Evolutionary conservation across 2,329 filamentous ascomycete genomes (phyloP), one percentile per base, ranked within the genome.

Genomic region (Ascochyta viciae-villosae): DNA sequence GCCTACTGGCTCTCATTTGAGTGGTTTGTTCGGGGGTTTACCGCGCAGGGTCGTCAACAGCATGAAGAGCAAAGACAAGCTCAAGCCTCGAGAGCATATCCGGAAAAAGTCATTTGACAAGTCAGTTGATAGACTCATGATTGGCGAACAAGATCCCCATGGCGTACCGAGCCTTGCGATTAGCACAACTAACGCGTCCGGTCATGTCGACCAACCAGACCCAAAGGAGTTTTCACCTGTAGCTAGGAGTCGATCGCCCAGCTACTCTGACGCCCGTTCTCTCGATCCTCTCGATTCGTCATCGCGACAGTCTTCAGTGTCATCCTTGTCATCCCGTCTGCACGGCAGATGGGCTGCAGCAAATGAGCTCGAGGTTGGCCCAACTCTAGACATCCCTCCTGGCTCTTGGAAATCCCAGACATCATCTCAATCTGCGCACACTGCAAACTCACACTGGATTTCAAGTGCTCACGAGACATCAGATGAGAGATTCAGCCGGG

Each of bases 81-180:
- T 73, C 3, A 66, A 67, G 64, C 65, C 85, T 37, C 81, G 76
- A 22, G 78, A 81, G 2, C 72, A 77, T 33, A 65, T 57, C 12
- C 81, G 88, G 33, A 83, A 85, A 5, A 82, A 81, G 29, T 91
- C 89, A 0, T 85, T 86, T 6, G 89, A 92, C 54, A 81, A 81
- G 29, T 91, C 89, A 0, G 85, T 86, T 6, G 89, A 92, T 56
- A 81, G 86, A 38, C 83, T 61, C 62, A 84, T 77, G 3, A 87
- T 89, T 48, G 78, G 80, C 22, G 85, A 80, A 48, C 77, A 81
- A 9, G 87, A 91, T 68, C 87, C 88, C 62, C 87, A 89, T 57
- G 84, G 83, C 2, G 82, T 83, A 37, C 81, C 90, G 1, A 86
- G 85, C 60, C 81, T 92, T 2, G 85, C 84, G 4, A 66, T 91